These are phyloP conservation scores for Chenopodium album DNA, from an alignment of 148 eudicot species.

Conservation along the genomic window DNA sequence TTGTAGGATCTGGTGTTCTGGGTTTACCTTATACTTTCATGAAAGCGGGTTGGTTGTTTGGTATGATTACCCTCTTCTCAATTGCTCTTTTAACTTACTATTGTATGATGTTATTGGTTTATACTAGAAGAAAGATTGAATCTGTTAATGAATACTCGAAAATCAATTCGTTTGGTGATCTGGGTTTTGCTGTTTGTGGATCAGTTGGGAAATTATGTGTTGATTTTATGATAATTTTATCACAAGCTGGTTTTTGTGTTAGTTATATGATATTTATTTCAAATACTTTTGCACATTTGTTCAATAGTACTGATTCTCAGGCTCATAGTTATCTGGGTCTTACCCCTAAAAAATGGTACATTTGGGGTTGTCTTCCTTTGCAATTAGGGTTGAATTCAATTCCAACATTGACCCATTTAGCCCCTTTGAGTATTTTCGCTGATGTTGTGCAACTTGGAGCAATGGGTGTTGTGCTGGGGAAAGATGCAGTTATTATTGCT, in stretches of 20 bases:
- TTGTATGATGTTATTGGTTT: slow-evolving; percentile 57
- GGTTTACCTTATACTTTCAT: slow-evolving; percentile 73
- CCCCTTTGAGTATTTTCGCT: slow-evolving; percentile 84
- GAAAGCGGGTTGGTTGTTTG: slow-evolving; percentile 55
- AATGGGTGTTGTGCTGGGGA: slow-evolving; percentile 66
- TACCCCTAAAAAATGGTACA: slow-evolving; percentile 47
- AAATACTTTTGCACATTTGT: slow-evolving; percentile 56
- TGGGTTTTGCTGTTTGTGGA: slow-evolving; percentile 72
- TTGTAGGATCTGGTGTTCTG: slow-evolving; percentile 72
- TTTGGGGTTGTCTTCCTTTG: slow-evolving; percentile 72
- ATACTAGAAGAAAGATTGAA: slow-evolving; percentile 52
- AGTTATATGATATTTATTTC: slow-evolving; percentile 66
- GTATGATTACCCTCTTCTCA: slow-evolving; percentile 37
- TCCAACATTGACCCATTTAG: slow-evolving; percentile 71
- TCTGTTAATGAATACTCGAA: slow-evolving; percentile 36
- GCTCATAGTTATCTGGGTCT: slow-evolving; percentile 35
- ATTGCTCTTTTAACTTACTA: slow-evolving; percentile 48
- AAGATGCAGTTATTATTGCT: slow-evolving; percentile 39
- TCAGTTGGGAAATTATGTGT: slow-evolving; percentile 55
- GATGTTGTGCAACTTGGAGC: slow-evolving; percentile 70
- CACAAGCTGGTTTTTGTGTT: slow-evolving; percentile 76
- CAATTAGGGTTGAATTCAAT: slow-evolving; percentile 72
- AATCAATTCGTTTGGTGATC: slow-evolving; percentile 71
- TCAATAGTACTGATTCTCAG: slow-evolving; percentile 23
- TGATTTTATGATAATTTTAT: slow-evolving; percentile 66